Conservation (phyloP, 2,329 filamentous ascomycete species). For the Penicillium crustosum region DNA sequence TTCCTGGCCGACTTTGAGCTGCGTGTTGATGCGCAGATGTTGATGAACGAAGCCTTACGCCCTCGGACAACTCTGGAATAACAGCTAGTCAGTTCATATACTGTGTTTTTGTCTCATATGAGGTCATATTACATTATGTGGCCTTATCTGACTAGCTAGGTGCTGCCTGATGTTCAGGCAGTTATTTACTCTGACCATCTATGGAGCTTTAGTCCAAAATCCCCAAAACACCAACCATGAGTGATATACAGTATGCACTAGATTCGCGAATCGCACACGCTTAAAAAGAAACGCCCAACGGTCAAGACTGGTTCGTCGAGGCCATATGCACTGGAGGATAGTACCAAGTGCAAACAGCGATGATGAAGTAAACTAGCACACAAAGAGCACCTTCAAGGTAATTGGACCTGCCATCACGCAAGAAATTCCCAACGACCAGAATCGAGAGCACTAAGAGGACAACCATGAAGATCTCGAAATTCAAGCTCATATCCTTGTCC, state of each 20-base stretch:
- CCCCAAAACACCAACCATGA: not conserved
- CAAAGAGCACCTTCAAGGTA: conserved; percentile 85
- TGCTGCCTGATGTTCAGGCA: not conserved
- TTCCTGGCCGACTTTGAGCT: conserved; percentile 84
- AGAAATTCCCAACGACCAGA: conserved; percentile 81
- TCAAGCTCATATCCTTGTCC: conserved; percentile 68
- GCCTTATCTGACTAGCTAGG: conserved; percentile 1
- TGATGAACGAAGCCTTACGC: conserved; percentile 49
- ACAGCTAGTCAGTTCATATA: not conserved
- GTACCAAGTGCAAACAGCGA: conserved; percentile 62
- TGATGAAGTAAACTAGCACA: conserved; percentile 64
- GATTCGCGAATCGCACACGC: not conserved
- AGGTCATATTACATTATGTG: not conserved
- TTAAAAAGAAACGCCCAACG: not conserved
- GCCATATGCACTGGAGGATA: conserved; percentile 54
- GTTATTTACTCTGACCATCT: not conserved
- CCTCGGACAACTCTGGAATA: not conserved
- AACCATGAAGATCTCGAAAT: conserved; percentile 86
- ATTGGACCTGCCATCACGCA: conserved; percentile 84
- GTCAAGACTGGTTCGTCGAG: conserved; percentile 21
- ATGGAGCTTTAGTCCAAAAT: not conserved
- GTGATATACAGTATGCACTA: not conserved
- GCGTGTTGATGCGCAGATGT: conserved; percentile 58
- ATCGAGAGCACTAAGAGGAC: conserved; percentile 79
- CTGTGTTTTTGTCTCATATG: not conserved